Base-by-base conservation (phyloP, 2,329 filamentous ascomycete genomes). In the Paraphaeosphaeria sporulosa region DNA sequence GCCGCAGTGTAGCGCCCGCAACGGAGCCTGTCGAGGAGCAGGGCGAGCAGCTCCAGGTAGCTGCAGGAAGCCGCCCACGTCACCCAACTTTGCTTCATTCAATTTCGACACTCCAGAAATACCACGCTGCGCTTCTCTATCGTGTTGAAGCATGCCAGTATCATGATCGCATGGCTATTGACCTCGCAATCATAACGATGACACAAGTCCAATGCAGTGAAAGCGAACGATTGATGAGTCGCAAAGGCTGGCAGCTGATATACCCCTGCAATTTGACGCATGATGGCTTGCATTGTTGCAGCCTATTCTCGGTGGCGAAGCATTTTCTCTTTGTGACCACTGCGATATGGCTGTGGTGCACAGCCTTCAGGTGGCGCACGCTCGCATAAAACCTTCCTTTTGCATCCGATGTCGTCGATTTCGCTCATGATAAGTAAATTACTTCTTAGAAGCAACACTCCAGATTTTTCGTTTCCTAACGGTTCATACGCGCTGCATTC, bases 261-360 rank as follows among this genome's bases (percentile, higher is more conserved):
- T 25, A 23, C 21, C 15, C 40, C 30, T 30, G 38, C 27, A 32
- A 5, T 44, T 12, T 13, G 42, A 12, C 42, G 3, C 42, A 32
- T 34, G 15, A 56, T 13, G 30, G 51, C 10, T n/a, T 27, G 34
- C 43, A 42, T 48, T 34, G 19, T 21, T 25, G 30, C n/a, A 30
- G 54, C 54, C 46, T 56, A 34, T 17, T 40, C 19, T n/a, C 30
- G 15, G 54, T 56, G 54, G 54, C 54, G 54, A 56, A 48, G 43
- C 30, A 34, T 38, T 56, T 19, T 34, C 27, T 19, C 42, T 19
- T 23, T 30, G 15, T 56, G 43, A 38, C 43, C 50, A 51, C 25
- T 27, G 4, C 38, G 9, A 46, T 13, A 17, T 44, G 52, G 25
- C 40, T 55, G 23, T 42, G n/a, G 17, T 25, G 42, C 42, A 44